Evolutionary conservation across 768 basidiomycete species (phyloP).

Genomic region (Rhizopogon vinicolor): DNA sequence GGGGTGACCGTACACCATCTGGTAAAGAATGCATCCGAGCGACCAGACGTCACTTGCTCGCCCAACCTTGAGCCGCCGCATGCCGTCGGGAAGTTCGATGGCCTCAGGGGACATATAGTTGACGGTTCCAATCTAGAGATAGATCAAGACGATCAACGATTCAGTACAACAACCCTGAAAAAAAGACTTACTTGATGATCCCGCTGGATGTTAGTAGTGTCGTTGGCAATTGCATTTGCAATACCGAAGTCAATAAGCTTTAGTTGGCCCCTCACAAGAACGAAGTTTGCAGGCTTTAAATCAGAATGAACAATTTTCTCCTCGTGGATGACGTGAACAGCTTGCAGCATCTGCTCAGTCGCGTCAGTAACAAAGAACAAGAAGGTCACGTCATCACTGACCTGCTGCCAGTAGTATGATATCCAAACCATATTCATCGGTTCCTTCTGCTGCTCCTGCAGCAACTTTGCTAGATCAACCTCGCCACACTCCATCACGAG

Average conservation of each 20-base stretch:
- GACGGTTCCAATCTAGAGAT: constrained; percentile 81
- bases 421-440: constrained; percentile 91
- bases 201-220: constrained; percentile 96
- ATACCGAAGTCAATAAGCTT: constrained; percentile 99
- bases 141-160: neutral
- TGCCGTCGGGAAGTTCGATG: constrained; percentile 82
- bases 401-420: constrained; percentile 97
- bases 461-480: constrained; percentile 79
- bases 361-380: neutral
- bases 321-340: constrained; percentile 97
- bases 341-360: constrained; percentile 82
- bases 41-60: constrained; percentile 98
- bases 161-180: neutral
- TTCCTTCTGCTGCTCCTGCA: constrained; percentile 82
- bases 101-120: constrained; percentile 99
- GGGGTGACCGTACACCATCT: constrained; percentile 94
- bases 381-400: constrained; percentile 26
- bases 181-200: constrained; percentile 74
- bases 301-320: constrained; percentile 99
- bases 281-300: constrained; percentile 97
- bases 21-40: constrained; percentile 94
- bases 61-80: constrained; percentile 89
- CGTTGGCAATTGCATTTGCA: constrained; percentile 96
- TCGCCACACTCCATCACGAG: constrained; percentile 98
- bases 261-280: constrained; percentile 88